A percentile compares a stretch with the other conserved stretches of the same genome.
These are phyloP conservation scores for Mercurialis annua DNA, from an alignment of 345 rosid genomes.

Conservation along the genomic window DNA sequence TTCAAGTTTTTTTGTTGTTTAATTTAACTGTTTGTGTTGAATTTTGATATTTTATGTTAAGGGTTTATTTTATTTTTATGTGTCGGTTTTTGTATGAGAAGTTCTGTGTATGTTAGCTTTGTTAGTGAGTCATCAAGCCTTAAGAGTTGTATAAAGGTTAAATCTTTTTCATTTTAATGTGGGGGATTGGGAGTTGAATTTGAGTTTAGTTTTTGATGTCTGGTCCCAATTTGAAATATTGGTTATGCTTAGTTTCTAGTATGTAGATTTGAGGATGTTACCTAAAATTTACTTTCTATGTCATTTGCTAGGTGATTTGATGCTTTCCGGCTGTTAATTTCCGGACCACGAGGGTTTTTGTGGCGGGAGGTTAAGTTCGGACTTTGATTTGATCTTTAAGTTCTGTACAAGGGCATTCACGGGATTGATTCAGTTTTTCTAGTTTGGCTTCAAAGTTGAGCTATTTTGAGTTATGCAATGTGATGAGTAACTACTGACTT, in stretches of 20 bases:
- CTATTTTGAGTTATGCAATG: background rate
- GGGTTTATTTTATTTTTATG: background rate
- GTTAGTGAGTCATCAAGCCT: slow-evolving; percentile 1
- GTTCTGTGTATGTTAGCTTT: slow-evolving; percentile 1
- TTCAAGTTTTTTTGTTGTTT: background rate
- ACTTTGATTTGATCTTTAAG: background rate
- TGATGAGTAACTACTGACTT: slow-evolving; percentile 12
- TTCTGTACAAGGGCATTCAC: background rate
- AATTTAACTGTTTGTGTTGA: background rate
- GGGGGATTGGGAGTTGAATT: slow-evolving; percentile 18
- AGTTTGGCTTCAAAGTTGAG: background rate
- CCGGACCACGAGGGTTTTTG: slow-evolving; percentile 22
- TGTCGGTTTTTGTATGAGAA: background rate
- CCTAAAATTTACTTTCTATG: slow-evolving; percentile 21
- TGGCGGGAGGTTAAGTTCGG: slow-evolving; percentile 7
- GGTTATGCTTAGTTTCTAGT: slow-evolving; percentile 14
- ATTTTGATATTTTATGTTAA: slow-evolving; percentile 1
- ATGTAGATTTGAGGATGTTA: slow-evolving; percentile 16
- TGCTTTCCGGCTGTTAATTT: slow-evolving; percentile 12
- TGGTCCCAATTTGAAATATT: slow-evolving; percentile 12
- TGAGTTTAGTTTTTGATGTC: slow-evolving; percentile 20
- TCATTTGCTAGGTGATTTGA: slow-evolving; percentile 24
- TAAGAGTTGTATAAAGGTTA: slow-evolving; percentile 4
- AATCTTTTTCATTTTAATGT: slow-evolving; percentile 2
- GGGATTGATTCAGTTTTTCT: slow-evolving; percentile 5